phyloP scores from a whole-genome alignment of 495 filamentous ascomycete genomes.

The Lasiosphaeria miniovina region DNA sequence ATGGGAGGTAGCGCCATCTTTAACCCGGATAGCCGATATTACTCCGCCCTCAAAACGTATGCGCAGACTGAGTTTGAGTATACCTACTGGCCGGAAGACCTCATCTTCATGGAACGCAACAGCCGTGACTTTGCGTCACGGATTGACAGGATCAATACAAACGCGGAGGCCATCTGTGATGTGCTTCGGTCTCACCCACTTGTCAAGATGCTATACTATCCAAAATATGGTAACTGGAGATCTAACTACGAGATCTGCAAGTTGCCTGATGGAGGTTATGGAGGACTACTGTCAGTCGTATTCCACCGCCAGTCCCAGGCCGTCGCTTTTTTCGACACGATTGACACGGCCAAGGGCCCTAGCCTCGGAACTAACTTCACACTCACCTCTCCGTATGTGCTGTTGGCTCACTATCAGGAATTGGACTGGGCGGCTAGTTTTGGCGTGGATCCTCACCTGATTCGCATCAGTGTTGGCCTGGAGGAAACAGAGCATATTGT shows the following conservation, averaged over 20 bases:
- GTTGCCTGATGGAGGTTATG: conserved; percentile 77
- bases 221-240: conserved; percentile 68
- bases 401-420: conserved; percentile 90
- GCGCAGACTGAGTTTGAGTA: conserved; percentile 72
- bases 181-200: conserved; percentile 52
- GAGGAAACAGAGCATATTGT: conserved; percentile 70
- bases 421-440: conserved; percentile 82
- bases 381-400: conserved; percentile 79
- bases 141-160: conserved; percentile 79
- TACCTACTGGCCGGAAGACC: conserved; percentile 89
- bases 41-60: conserved; percentile 60
- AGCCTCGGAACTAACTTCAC: conserved; percentile 98
- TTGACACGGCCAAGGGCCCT: conserved; percentile 89
- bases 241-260: conserved; percentile 75
- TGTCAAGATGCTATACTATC: conserved; percentile 85
- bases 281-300: conserved; percentile 80
- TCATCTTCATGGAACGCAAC: conserved; percentile 92
- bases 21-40: conserved; percentile 75
- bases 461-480: conserved; percentile 86
- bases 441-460: conserved; percentile 71
- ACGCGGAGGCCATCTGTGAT: conserved; percentile 78
- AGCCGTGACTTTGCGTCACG: conserved; percentile 86
- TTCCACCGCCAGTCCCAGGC: conserved; percentile 70
- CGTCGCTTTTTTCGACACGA: conserved; percentile 75
- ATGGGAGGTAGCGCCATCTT: conserved; percentile 91